phyloP scores from a whole-genome alignment of 2,329 filamentous ascomycete genomes.

The Fusarium sp. region DNA sequence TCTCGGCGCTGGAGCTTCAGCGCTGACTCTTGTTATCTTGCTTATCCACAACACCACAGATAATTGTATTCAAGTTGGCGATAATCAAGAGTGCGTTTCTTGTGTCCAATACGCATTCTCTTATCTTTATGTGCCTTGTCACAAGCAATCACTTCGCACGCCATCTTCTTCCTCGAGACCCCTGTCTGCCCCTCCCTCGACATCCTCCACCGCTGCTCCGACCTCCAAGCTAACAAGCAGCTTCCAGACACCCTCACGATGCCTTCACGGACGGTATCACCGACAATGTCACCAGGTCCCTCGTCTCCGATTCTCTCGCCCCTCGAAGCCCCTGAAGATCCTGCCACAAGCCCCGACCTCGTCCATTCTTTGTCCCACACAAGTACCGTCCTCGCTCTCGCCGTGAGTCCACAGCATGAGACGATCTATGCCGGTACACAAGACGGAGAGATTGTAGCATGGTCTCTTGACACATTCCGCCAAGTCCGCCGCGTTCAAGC shows the following conservation, averaged over 20 bases:
- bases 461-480: conserved; percentile 89
- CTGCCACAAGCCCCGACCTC: conserved; percentile 63
- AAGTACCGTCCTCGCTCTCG: conserved; percentile 83
- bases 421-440: conserved; percentile 93
- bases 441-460: conserved; percentile 91
- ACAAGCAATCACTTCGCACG: neutral
- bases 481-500: conserved; percentile 81
- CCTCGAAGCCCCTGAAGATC: conserved; percentile 39
- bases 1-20: conserved; percentile 27
- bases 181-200: conserved; percentile 12
- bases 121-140: neutral
- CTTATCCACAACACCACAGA: conserved; percentile 9
- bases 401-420: conserved; percentile 78
- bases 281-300: conserved; percentile 33
- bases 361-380: conserved; percentile 79
- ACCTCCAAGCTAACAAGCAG: conserved; percentile 4
- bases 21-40: conserved; percentile 15
- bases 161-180: neutral
- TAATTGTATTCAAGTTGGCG: neutral
- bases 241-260: conserved; percentile 31
- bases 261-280: conserved; percentile 38
- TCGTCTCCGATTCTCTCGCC: conserved; percentile 38
- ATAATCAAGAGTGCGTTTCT: neutral
- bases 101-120: rapidly evolving
- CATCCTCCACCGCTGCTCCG: neutral